Evolutionary conservation across 2,329 filamentous ascomycete genomes (phyloP).

Genomic region (Cladosporium sphaerospermum): DNA sequence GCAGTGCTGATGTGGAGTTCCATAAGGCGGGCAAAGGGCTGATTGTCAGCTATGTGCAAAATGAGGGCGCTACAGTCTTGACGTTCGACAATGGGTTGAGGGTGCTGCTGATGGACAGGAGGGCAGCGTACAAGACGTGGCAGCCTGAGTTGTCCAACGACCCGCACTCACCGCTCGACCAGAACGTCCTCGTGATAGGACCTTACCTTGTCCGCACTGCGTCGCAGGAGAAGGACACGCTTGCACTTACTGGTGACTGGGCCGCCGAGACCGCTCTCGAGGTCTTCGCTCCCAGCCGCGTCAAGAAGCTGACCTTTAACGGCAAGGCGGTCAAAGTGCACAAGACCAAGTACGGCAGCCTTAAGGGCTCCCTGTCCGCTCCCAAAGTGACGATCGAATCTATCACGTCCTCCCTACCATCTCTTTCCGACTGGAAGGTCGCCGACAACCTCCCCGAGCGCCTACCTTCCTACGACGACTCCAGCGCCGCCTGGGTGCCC

Average conservation of each 20-base stretch:
- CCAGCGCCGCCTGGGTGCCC: constrained; percentile 37
- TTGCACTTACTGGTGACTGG: constrained; percentile 33
- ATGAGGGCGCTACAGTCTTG: constrained; percentile 30
- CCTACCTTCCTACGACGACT: constrained; percentile 38
- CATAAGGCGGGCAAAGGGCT: constrained; percentile 34
- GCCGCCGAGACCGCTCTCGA: constrained; percentile 31
- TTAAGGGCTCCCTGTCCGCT: constrained; percentile 28
- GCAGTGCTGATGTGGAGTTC: constrained; percentile 39
- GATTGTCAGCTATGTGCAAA: constrained; percentile 28
- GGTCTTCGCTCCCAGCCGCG: constrained; percentile 29
- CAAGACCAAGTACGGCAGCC: constrained; percentile 32
- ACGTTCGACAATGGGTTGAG: constrained; percentile 33
- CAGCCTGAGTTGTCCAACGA: constrained; percentile 34
- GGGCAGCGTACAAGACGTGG: constrained; percentile 34
- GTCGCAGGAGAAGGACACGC: constrained; percentile 16
- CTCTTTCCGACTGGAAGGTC: constrained; percentile 43
- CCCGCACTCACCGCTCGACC: constrained; percentile 33
- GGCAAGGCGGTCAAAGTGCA: constrained; percentile 27
- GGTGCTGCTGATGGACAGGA: constrained; percentile 34
- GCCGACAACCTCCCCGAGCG: constrained; percentile 47
- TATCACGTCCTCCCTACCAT: constrained; percentile 32
- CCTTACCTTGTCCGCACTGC: constrained; percentile 36
- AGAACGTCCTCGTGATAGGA: constrained; percentile 36
- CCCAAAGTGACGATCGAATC: constrained; percentile 16
- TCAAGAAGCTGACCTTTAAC: constrained; percentile 33